Evolutionary conservation across 768 basidiomycete genomes (phyloP), one percentile per base, ranked within the genome.

Genomic region (Arthromyces matolae): DNA sequence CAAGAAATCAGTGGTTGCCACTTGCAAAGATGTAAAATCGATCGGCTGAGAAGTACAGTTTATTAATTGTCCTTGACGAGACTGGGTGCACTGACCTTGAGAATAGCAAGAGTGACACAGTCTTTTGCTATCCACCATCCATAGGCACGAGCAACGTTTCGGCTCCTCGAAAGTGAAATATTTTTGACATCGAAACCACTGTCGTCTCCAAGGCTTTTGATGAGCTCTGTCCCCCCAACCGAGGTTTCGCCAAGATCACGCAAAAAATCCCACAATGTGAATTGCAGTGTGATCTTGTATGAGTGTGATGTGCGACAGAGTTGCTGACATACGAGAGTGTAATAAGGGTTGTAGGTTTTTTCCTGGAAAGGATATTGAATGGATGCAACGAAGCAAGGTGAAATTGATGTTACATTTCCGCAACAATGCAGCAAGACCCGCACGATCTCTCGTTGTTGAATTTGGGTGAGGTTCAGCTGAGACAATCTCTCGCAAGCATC

Each of bases 61-160:
- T n/a, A n/a, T n/a, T n/a, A n/a, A n/a, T n/a, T n/a, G n/a, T n/a
- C n/a, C n/a, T n/a, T n/a, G n/a, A n/a, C n/a, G n/a, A n/a, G n/a
- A n/a, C n/a, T n/a, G n/a, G n/a, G n/a, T n/a, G n/a, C n/a, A n/a
- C n/a, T n/a, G n/a, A 94, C 94, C 80, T 97, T 97, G 47, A 98
- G 70, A 7, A 96, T 78, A 1, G 79, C 73, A 37, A 98, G 68
- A 19, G 81, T 74, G 23, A 89, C 71, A 9, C 79, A 81, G 52
- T 86, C 89, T 64, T 92, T 92, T 4, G 91, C 88, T 33, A 96
- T 79, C 82, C 90, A 92, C 92, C 94, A 99, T 1, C 82, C 93
- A 54, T 90, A 91, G 5, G 87, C 87, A 56, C 78, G 81, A 10
- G 94, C 93, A 5, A 93, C 69, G 59, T 97, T 94, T 27, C 63